phyloP scores from a whole-genome alignment of 345 rosid genomes.

The Sonneratia caseolaris region DNA sequence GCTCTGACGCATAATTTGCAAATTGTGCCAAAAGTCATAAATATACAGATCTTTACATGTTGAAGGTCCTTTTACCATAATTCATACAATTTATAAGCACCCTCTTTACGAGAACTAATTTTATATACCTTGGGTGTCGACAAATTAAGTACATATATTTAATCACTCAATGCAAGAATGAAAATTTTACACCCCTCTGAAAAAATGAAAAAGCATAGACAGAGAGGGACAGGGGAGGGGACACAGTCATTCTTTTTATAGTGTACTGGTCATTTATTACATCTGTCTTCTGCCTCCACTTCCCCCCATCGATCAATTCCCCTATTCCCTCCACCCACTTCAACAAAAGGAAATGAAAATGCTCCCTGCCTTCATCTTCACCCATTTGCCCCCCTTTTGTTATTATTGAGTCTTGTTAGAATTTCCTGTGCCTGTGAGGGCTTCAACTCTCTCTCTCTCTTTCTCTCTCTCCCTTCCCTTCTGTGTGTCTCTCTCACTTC shows the following conservation, averaged over 20 bases:
- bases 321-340: background rate
- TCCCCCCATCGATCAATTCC: background rate
- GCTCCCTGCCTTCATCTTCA: constrained; percentile 1
- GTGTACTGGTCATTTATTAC: constrained; percentile 5
- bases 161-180: background rate
- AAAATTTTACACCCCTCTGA: background rate
- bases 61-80: background rate
- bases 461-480: constrained; percentile 1
- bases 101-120: background rate
- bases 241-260: background rate
- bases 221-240: background rate
- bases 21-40: no score
- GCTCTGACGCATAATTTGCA: no score
- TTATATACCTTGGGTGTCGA: background rate
- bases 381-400: constrained; percentile 4
- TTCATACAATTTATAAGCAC: background rate
- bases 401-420: background rate
- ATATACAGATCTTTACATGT: background rate
- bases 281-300: background rate
- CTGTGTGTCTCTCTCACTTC: background rate
- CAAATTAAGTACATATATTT: background rate
- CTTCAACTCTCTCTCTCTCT: background rate
- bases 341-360: background rate
- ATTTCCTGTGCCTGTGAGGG: constrained; percentile 1
- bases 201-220: background rate